Conservation (phyloP, 2,329 filamentous ascomycete genomes). For the Bertia moriformis region DNA sequence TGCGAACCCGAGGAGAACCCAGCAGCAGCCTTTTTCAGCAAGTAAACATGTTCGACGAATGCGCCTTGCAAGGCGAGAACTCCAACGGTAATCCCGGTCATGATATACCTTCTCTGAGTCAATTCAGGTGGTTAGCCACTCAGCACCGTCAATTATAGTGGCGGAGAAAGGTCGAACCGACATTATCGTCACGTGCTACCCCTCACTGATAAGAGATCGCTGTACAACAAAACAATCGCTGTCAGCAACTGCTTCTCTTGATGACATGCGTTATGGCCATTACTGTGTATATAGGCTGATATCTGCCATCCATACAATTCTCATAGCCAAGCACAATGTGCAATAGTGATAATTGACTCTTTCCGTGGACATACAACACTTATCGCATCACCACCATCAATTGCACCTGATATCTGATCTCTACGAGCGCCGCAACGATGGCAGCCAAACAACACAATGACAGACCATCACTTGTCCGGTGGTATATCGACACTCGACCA, state of each 20-base stretch:
- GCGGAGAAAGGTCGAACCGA: neutral
- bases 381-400: no score
- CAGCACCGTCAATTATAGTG: neutral
- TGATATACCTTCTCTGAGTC: no score
- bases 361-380: no score
- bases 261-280: no score
- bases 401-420: no score
- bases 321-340: no score
- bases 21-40: neutral
- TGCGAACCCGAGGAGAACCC: neutral
- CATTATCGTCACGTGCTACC: neutral
- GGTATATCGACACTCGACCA: slow-evolving; percentile 24
- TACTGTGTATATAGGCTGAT: no score
- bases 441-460: neutral
- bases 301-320: no score
- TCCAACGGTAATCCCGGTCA: neutral
- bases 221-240: no score
- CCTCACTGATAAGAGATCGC: neutral
- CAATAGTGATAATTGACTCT: no score
- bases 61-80: slow-evolving; percentile 1
- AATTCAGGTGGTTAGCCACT: no score
- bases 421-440: neutral
- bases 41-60: neutral
- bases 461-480: slow-evolving; percentile 9
- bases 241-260: no score